Evolutionary conservation across 1,284 basidiomycete species (phyloP), one percentile per base, ranked within the genome.

Genomic region (Rhizopogon hawkerae): DNA sequence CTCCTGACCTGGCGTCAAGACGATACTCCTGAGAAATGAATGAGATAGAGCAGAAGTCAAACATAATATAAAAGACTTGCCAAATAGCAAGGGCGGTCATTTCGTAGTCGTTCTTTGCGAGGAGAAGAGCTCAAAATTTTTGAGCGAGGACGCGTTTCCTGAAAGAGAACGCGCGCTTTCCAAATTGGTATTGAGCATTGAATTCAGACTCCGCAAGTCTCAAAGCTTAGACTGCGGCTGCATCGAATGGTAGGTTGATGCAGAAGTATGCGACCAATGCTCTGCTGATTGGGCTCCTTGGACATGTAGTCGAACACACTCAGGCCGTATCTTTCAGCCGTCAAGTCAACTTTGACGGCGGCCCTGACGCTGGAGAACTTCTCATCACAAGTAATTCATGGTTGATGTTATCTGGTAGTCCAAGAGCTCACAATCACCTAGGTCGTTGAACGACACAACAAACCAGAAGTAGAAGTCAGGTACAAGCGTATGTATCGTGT

Each of bases 301-400:
- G 3, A 14, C 9, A 6, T 8, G 35, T 55, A 88, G 85, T 87
- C 85, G 2, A 87, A 89, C 67, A 81, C 82, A 8, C 78, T 98
- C 46, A 80, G 95, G 60, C 94, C 95, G 3, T 99, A 99, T 70
- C 85, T 99, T 52, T 87, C 91, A 29, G 94, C 94, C 34, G 95
- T 99, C 46, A 79, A 96, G 56, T 90, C 92, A 8, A 95, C 95
- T 10, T 76, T 99, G 48, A 98, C 94, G 4, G 95, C 95, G n/a
- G 94, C 96, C 1, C 76, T 98, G 57, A 97, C 94, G 0, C 76
- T 99, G 48, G 89, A 97, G 73, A 93, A 97, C 78, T 99, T 99
- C 74, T 83, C 91, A 36, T 97, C 93, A 5, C 95, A 98, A 79
- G 90, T 90, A 65, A 63, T 59, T 21, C 21, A 37, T 54, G 8